phyloP scores from a whole-genome alignment of 2,329 filamentous ascomycete genomes.

The Fusarium newnesense region DNA sequence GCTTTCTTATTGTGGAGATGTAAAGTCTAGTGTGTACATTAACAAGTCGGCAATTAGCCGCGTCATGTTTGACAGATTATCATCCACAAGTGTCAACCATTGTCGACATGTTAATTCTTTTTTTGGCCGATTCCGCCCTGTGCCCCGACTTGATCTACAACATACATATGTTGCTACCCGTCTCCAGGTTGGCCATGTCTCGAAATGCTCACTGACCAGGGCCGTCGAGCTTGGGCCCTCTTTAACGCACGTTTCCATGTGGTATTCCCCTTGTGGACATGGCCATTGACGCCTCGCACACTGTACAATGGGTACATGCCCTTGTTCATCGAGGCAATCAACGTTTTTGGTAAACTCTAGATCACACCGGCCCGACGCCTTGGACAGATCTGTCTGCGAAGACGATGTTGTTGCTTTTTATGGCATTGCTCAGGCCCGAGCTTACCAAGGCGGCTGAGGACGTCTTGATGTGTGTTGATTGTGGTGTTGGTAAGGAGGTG shows the following conservation, averaged over 20 bases:
- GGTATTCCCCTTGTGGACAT: slow-evolving; percentile 19
- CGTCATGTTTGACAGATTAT: slow-evolving; percentile 2
- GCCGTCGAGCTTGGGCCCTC: slow-evolving; percentile 25
- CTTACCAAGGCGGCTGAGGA: neutral
- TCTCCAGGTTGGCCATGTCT: neutral
- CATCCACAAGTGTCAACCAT: neutral
- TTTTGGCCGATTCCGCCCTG: neutral
- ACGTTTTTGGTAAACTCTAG: neutral
- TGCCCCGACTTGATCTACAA: neutral
- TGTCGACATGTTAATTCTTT: neutral
- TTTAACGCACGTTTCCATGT: slow-evolving; percentile 24
- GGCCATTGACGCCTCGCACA: slow-evolving; percentile 30
- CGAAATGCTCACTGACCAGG: slow-evolving; percentile 1
- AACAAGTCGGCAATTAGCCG: slow-evolving; percentile 10
- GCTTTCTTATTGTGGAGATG: slow-evolving; percentile 23
- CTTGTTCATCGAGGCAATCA: slow-evolving; percentile 28
- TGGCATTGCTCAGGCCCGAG: neutral
- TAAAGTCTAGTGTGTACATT: slow-evolving; percentile 30
- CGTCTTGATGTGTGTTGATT: neutral
- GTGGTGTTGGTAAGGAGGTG: slow-evolving; percentile 5
- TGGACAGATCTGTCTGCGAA: slow-evolving; percentile 11
- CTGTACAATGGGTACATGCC: slow-evolving; percentile 22
- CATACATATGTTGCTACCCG: neutral
- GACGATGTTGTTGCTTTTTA: slow-evolving; percentile 8
- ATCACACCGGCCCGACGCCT: slow-evolving; percentile 14